Evolutionary conservation across 345 rosid species (phyloP), one percentile per base, ranked within the genome.

Genomic region (Hibiscus tridactylites): DNA sequence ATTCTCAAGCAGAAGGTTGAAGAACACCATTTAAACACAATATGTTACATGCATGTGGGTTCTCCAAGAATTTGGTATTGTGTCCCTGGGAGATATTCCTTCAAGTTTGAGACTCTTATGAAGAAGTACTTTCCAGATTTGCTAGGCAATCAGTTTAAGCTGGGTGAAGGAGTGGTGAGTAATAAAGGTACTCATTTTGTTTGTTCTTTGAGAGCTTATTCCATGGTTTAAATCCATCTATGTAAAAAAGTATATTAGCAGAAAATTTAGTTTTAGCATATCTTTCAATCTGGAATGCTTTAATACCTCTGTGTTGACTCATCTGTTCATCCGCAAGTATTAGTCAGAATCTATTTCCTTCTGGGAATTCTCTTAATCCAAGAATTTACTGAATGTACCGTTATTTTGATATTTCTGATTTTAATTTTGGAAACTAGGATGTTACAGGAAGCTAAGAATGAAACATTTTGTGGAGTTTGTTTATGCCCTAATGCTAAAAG

Each of bases 21-120:
- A 83, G 87, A 85, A 74, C 92, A 88, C 78, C 82, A 83, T 74
- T 77, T 91, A 71, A 85, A 88, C 77, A 76, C 84, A 8, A 80
- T 91, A 71, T 78, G 71, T 79, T 89, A 85, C 82, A 47, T 79
- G 85, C 97, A 91, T 83, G 5, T 84, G 65, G 97, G 97, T 59
- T 82, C 81, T 72, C 91, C 91, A 12, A 85, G 79, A 82, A 78
- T 91, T 42, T 86, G 95, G 97, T 82, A 85, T 78, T 73, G 78
- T 58, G 73, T 85, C 74, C 90, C 97, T 0, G 83, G 56, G 61
- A 80, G 82, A 77, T 80, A 72, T 79, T 75, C 70, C 6, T 62
- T 69, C 33, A 76, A 85, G 71, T 86, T 83, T 78, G 79, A 79
- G 70, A 73, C 79, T 70, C 52, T 77, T 57, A 54, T 73, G 82